These are phyloP conservation scores for Cyanodermella asteris DNA, from an alignment of 2,329 filamentous ascomycete species.

Conservation along the genomic window DNA sequence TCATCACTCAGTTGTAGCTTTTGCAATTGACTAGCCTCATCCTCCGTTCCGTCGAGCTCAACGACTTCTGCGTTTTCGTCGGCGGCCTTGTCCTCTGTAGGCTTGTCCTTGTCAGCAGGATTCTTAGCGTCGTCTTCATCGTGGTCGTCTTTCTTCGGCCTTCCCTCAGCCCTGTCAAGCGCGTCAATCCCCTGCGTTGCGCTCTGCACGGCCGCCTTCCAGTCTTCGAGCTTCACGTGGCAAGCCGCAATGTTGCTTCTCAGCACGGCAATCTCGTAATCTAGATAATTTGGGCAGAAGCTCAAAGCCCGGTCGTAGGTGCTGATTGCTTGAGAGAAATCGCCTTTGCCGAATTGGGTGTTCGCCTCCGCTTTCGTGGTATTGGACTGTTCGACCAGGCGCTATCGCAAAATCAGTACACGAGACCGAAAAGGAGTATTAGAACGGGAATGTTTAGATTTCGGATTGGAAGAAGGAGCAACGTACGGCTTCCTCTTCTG, in stretches of 20 bases:
- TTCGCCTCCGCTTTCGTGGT: constrained; percentile 58
- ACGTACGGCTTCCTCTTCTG: constrained; percentile 25
- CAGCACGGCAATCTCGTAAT: constrained; percentile 73
- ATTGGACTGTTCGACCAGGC: constrained; percentile 49
- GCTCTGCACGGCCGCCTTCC: constrained; percentile 58
- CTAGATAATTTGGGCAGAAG: constrained; percentile 61
- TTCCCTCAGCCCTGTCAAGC: constrained; percentile 30
- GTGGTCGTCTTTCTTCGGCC: constrained; percentile 10
- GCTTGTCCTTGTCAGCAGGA: constrained; percentile 7
- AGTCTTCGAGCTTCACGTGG: constrained; percentile 63
- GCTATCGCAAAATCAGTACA: constrained; percentile 19
- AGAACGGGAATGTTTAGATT: constrained; percentile 3
- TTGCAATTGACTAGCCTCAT: constrained; percentile 21
- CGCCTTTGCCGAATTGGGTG: constrained; percentile 47
- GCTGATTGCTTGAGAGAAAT: constrained; percentile 57
- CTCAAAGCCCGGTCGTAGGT: constrained; percentile 64
- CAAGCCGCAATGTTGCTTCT: constrained; percentile 79
- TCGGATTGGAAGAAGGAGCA: constrained; percentile 1
- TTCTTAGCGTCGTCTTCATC: constrained; percentile 12
- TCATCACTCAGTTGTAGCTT: constrained; percentile 22
- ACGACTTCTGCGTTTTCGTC: constrained; percentile 18
- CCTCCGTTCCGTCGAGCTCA: constrained; percentile 24
- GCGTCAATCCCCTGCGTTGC: constrained; percentile 53
- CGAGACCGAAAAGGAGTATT: constrained; percentile 2
- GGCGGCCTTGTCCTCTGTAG: constrained; percentile 11